Evolutionary conservation across 176 grass and related monocot species (phyloP), one percentile per base, ranked within the genome.

Genomic region (Themeda triandra): DNA sequence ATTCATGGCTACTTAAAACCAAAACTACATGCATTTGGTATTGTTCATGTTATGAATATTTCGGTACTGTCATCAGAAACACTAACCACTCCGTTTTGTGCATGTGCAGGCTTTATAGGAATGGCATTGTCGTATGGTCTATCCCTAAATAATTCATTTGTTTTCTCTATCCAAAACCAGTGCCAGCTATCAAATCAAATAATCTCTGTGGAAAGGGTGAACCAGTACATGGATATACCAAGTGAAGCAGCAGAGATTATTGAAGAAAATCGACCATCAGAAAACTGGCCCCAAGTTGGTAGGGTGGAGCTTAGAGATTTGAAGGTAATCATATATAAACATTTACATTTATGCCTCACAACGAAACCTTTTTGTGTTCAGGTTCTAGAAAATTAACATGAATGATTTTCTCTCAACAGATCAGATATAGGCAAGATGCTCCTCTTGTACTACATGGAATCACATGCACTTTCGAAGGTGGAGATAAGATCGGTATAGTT

Each of bases 91-190:
- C 33, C 13, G 13, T 5, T 74, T 73, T 60, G 48, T 75, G 3
- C 75, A 23, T 87, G 14, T 58, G 62, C 91, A 99, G 96, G 93
- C 46, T 96, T 96, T 89, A 83, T 99, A 29, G 93, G 96, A 78
- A 91, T 99, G 93, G 96, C 91, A 41, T 75, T 99, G 75, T 99
- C 96, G n/a, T 96, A 99, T 89, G 96, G 96, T 62, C 88, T 99
- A 45, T 96, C 96, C 31, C 75, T 99, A 66, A 99, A 99, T 70
- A 87, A 73, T 14, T 92, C 89, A 1, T 87, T 99, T 59, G 87
- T 95, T 59, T 82, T 49, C 45, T 99, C 93, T 35, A 96, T 99
- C 63, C 89, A 99, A 92, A 83, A 99, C 13, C 89, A 99, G 63
- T 99, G 93, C 27, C 83, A 67, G 23, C 88, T 99, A 64, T 79